A percentile compares a stretch with the other conserved stretches of the same genome.
Conservation (phyloP, 169 alveolate species). For the Eimeria necatrix region DNA sequence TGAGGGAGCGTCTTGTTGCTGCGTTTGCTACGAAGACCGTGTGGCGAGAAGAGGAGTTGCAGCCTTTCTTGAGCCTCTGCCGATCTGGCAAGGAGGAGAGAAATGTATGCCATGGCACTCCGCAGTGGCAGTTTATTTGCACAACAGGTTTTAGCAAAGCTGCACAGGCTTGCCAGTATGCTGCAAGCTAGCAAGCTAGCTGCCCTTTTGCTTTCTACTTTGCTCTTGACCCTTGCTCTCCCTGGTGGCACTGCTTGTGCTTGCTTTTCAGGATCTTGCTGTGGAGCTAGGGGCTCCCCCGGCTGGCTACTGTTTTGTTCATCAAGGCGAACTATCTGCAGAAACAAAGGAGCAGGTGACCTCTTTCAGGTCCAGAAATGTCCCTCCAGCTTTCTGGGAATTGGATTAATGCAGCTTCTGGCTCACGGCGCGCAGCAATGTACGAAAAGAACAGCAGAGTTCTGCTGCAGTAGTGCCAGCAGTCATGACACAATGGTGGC, state of each 20-base stretch:
- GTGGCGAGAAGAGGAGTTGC: slow-evolving; percentile 67
- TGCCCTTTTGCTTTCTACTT: not conserved
- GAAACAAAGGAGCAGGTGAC: slow-evolving; percentile 48
- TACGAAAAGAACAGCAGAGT: no score
- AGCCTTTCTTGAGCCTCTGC: slow-evolving; percentile 50
- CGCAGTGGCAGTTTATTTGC: no score
- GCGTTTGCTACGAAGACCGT: slow-evolving; percentile 28
- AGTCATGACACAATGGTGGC: not conserved
- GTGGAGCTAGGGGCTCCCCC: slow-evolving; percentile 62
- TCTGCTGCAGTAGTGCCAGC: slow-evolving; percentile 27
- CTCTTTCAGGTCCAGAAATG: slow-evolving; percentile 24
- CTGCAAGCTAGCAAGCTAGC: not conserved
- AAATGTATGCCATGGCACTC: not conserved
- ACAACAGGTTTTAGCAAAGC: no score
- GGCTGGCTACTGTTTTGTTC: slow-evolving; percentile 36
- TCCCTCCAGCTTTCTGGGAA: slow-evolving; percentile 60
- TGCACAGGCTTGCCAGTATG: no score
- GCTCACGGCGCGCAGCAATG: not conserved
- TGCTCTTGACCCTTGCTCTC: not conserved
- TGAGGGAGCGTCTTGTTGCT: slow-evolving; percentile 55
- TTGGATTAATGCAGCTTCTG: not conserved
- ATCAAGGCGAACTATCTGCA: slow-evolving; percentile 29
- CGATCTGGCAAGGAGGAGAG: not conserved
- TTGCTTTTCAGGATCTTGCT: slow-evolving; percentile 58
- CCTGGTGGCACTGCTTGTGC: not conserved